Percentiles rank a stretch among this genome's conserved stretches.
Conservation (phyloP, 345 rosid species). For the Salix udensis region DNA sequence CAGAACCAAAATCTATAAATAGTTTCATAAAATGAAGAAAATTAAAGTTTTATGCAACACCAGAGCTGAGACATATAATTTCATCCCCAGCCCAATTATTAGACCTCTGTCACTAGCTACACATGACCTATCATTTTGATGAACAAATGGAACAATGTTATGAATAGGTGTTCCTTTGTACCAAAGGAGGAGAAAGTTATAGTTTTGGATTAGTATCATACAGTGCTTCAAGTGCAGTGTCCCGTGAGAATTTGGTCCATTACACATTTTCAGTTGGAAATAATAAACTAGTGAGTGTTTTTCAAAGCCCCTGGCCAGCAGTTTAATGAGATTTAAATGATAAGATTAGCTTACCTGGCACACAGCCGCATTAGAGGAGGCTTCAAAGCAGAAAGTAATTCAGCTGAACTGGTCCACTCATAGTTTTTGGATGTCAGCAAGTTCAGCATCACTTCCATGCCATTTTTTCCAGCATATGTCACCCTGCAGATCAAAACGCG, state of each 20-base stretch:
- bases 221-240: background rate
- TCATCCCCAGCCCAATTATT: background rate
- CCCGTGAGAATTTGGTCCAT: background rate
- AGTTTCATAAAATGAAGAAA: background rate
- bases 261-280: background rate
- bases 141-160: background rate
- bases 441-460: constrained; percentile 67
- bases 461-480: constrained; percentile 45
- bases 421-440: constrained; percentile 40
- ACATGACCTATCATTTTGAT: background rate
- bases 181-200: background rate
- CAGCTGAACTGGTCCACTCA: constrained; percentile 56
- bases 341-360: constrained; percentile 52
- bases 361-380: constrained; percentile 74
- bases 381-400: constrained; percentile 49
- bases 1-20: constrained; percentile 5
- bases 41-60: background rate
- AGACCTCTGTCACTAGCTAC: background rate
- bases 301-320: background rate
- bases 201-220: background rate
- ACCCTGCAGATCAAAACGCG: constrained; percentile 38
- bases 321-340: background rate
- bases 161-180: background rate
- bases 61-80: background rate
- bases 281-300: too few relatives aligned